Evolutionary conservation across 108 stramenopile species (phyloP).

Genomic region (Epipyxis sp.): DNA sequence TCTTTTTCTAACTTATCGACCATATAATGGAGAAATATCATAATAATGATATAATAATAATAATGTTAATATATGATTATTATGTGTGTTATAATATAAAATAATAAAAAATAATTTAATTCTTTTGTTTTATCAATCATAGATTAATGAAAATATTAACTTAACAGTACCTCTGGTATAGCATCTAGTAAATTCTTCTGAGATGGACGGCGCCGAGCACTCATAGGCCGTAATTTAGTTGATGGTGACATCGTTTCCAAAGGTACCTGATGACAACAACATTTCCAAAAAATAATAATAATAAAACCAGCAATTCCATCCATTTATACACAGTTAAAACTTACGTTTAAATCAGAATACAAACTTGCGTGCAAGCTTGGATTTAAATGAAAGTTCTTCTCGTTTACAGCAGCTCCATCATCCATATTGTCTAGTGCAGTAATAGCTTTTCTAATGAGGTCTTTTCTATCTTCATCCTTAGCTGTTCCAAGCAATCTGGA

Average conservation of each 20-base stretch:
- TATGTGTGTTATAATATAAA: too few relatives aligned
- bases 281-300: too few relatives aligned
- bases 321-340: too few relatives aligned
- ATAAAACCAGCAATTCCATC: too few relatives aligned
- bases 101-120: not conserved
- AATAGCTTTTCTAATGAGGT: not conserved
- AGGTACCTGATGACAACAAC: too few relatives aligned
- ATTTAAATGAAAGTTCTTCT: not conserved
- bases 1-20: too few relatives aligned
- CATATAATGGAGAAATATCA: too few relatives aligned
- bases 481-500: not conserved
- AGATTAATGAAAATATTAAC: not conserved
- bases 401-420: too few relatives aligned
- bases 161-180: not conserved
- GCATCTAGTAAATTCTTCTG: not conserved
- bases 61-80: too few relatives aligned
- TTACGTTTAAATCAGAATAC: too few relatives aligned
- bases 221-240: not conserved
- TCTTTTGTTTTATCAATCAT: not conserved
- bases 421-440: not conserved
- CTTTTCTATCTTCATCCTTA: constrained; percentile 3
- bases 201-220: constrained; percentile 1
- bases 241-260: too few relatives aligned
- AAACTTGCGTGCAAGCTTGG: not conserved
- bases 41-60: too few relatives aligned